Evolutionary conservation across 352 stramenopile species (phyloP), one percentile per base, ranked within the genome.

Genomic region (Aphanomyces euteiches): DNA sequence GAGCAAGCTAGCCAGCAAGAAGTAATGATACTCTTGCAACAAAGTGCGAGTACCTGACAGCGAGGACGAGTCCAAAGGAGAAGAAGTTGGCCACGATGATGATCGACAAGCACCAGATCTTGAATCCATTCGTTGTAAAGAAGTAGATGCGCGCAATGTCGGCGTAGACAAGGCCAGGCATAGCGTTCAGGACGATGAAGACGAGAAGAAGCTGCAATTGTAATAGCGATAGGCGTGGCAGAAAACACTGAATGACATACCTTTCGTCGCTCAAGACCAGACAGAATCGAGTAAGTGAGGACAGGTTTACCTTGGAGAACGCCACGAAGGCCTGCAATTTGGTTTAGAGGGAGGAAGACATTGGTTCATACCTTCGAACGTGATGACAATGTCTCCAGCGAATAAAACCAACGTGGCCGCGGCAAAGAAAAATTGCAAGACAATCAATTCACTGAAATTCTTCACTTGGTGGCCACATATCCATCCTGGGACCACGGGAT

Each of bases 101-200:
- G 12, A 37, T 19, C 10, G 64, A 70, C 4, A 70, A 34, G 4
- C 8, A 37, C 47, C 34, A 70, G 28, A 70, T 61, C 64, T 70
- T 70, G 54, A 70, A 70, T 5, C 64, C 64, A 19, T 70, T 61
- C 12, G 36, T 53, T 4, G 38, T 60, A 21, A 48, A 70, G 12
- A 47, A 50, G 39, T 70, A 70, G 43, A 69, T 69, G 45, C 64
- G 64, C 10, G 41, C n/a, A 12, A 70, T 48, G 21, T 70, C 64
- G 3, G 38, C 34, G 64, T 70, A 70, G 2, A 70, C 47, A 39
- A 50, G 54, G 19, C 36, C 38, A 6, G 38, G 41, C 36, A 47
- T 50, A 19, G 41, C 37, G 10, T 17, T 61, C 15, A 50, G n/a
- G 5, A 61, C 47, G 2, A 70, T n/a, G 13, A 13, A 19, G 17